Conservation (phyloP, 305 asterid genomes). For the Fraxinus baroniana region DNA sequence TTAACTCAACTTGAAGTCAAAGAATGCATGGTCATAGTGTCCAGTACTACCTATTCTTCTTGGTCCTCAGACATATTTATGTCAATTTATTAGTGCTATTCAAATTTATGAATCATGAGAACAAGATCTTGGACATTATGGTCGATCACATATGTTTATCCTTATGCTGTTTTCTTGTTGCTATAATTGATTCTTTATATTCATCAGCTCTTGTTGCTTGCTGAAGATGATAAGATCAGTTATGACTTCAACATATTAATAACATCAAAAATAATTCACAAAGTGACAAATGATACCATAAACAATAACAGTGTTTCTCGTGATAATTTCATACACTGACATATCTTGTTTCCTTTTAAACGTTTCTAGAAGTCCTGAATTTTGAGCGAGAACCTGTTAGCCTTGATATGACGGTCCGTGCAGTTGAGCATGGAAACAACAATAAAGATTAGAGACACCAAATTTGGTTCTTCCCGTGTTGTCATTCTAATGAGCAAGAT, state of each 20-base stretch:
- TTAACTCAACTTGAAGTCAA: neutral
- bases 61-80: neutral
- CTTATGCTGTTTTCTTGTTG: neutral
- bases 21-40: neutral
- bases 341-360: neutral
- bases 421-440: constrained; percentile 7
- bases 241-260: neutral
- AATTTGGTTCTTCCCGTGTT: neutral
- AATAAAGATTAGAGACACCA: neutral
- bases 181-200: neutral
- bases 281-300: neutral
- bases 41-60: neutral
- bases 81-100: neutral
- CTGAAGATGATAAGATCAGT: neutral
- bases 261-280: neutral
- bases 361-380: constrained; percentile 6
- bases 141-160: neutral
- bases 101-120: neutral
- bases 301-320: neutral
- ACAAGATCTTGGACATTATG: neutral
- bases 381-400: neutral
- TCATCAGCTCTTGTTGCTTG: neutral
- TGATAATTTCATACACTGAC: neutral
- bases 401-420: constrained; percentile 5
- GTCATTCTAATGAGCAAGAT: constrained; percentile 2